Evolutionary conservation across 108 stramenopile species (phyloP).

Genomic region (Stephanodiscus triporus): DNA sequence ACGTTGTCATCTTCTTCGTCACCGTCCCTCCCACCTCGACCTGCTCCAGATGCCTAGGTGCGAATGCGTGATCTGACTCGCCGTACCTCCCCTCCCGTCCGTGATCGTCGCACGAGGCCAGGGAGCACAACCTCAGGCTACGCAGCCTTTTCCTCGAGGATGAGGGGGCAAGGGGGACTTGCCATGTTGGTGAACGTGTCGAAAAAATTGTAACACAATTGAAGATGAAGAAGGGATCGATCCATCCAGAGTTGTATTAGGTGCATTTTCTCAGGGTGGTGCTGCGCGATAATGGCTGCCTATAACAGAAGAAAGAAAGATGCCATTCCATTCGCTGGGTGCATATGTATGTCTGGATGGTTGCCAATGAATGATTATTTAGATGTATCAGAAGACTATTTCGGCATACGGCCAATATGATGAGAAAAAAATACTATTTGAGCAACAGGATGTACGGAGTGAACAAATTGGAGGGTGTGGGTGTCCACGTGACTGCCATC

Average conservation of each 20-base stretch:
- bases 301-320: constrained; percentile 39
- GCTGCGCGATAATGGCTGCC: constrained; percentile 50
- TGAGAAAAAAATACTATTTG: constrained; percentile 57
- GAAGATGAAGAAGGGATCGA: constrained; percentile 48
- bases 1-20: no score
- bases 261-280: constrained; percentile 55
- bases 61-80: no score
- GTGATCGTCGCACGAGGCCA: no score
- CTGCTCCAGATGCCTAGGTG: no score
- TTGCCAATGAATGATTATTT: constrained; percentile 50
- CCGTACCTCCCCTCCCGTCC: no score
- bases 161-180: no score
- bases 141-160: no score
- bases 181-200: constrained; percentile 36
- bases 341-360: constrained; percentile 48
- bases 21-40: no score
- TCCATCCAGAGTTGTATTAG: constrained; percentile 40
- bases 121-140: no score
- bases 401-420: constrained; percentile 53
- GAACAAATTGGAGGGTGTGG: constrained; percentile 36
- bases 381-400: constrained; percentile 33
- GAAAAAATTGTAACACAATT: constrained; percentile 46
- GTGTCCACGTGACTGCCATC: constrained; percentile 43
- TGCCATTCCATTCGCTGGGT: constrained; percentile 48
- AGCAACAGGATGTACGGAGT: constrained; percentile 52